Conservation (phyloP, 208 protist genomes). For the Blastocrithidia nonstop region DNA sequence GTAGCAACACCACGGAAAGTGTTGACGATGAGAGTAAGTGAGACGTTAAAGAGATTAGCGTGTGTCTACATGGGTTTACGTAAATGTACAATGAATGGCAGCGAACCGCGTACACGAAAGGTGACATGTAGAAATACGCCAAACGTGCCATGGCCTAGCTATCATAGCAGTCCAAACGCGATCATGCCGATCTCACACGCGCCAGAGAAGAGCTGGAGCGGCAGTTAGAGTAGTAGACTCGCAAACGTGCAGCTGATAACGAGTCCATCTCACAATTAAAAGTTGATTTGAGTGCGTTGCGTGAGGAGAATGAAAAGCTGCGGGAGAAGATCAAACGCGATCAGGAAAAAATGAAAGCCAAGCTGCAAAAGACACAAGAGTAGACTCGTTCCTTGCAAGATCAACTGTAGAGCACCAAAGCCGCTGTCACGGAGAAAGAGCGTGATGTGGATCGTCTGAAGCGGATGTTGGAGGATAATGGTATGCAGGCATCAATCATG, state of each 20-base stretch:
- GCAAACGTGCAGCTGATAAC: slow-evolving; percentile 37
- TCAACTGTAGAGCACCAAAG: slow-evolving; percentile 40
- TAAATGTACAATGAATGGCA: slow-evolving; percentile 64
- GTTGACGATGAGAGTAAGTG: slow-evolving; percentile 47
- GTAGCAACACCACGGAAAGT: no score
- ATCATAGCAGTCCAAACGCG: slow-evolving; percentile 53
- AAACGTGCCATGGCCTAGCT: slow-evolving; percentile 33
- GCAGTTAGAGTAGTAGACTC: slow-evolving; percentile 56
- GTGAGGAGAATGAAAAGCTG: slow-evolving; percentile 74
- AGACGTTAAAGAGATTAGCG: slow-evolving; percentile 77
- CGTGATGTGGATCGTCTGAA: slow-evolving; percentile 64
- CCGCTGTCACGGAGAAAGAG: slow-evolving; percentile 43
- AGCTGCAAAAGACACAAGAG: slow-evolving; percentile 65
- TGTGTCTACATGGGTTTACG: slow-evolving; percentile 59
- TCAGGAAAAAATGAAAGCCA: slow-evolving; percentile 83
- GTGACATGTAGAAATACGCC: slow-evolving; percentile 80
- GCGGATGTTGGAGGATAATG: slow-evolving; percentile 60
- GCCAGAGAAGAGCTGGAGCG: slow-evolving; percentile 45
- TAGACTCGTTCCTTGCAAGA: slow-evolving; percentile 61
- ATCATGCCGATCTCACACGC: slow-evolving; percentile 48
- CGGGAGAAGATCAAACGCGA: slow-evolving; percentile 84
- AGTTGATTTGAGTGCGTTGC: slow-evolving; percentile 53
- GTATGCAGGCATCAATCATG: not conserved
- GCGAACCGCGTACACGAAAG: slow-evolving; percentile 63
- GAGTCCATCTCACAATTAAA: slow-evolving; percentile 61